Conservation (phyloP, 768 basidiomycete species). For the Boletellus ananiceps region DNA sequence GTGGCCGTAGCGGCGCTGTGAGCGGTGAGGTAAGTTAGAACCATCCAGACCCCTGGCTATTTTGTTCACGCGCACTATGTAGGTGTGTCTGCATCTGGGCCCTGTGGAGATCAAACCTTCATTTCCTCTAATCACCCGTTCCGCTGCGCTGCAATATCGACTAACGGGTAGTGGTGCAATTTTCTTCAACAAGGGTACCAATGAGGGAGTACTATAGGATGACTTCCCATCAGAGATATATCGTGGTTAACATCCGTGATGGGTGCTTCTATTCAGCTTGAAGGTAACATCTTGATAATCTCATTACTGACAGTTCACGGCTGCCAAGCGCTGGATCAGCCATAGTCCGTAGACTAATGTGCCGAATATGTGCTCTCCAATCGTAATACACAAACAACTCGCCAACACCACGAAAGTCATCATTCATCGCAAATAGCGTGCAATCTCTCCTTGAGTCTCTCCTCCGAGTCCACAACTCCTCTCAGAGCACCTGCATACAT, state of each 20-base stretch:
- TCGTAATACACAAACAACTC: neutral
- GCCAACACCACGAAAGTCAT: neutral
- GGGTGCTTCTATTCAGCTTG: too few relatives aligned
- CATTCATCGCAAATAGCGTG: conserved; percentile 32
- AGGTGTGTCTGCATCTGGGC: conserved; percentile 65
- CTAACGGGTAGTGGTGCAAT: conserved; percentile 59
- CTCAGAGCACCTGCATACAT: conserved; percentile 39
- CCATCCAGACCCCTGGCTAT: neutral
- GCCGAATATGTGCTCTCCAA: neutral
- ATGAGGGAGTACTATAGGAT: conserved; percentile 53
- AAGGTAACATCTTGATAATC: too few relatives aligned
- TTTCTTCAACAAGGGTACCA: conserved; percentile 73
- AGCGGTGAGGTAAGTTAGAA: conserved; percentile 60
- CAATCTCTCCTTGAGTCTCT: conserved; percentile 38
- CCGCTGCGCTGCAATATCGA: conserved; percentile 62
- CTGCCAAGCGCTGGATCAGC: neutral
- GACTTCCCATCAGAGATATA: neutral
- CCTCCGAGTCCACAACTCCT: conserved; percentile 32
- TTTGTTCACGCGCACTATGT: neutral
- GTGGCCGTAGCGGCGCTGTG: conserved; percentile 72
- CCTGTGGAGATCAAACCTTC: conserved; percentile 33
- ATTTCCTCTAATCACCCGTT: conserved; percentile 44
- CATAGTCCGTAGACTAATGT: too few relatives aligned
- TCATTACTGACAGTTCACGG: neutral
- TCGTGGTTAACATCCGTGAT: neutral